Evolutionary conservation across 2,329 filamentous ascomycete genomes (phyloP).

Genomic region (Cryoendolithus antarcticus): DNA sequence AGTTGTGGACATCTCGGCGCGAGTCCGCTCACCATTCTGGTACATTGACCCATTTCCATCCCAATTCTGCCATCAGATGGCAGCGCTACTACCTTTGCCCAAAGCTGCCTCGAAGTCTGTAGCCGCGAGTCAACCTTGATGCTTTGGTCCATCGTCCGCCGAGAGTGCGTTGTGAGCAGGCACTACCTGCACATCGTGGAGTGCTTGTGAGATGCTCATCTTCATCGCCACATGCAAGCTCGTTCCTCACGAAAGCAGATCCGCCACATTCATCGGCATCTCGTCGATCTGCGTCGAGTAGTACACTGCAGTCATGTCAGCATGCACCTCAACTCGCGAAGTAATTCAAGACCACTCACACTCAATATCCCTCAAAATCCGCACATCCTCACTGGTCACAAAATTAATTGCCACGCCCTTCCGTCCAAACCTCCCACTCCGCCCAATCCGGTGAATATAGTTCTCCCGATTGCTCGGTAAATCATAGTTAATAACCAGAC

Average conservation of each 20-base stretch:
- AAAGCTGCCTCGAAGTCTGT: too few relatives aligned
- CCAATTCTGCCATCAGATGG: too few relatives aligned
- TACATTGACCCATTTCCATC: too few relatives aligned
- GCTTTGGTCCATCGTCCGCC: too few relatives aligned
- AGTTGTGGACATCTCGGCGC: too few relatives aligned
- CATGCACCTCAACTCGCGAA: too few relatives aligned
- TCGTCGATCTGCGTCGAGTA: conserved; percentile 96
- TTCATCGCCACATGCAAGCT: not conserved
- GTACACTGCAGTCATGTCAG: conserved; percentile 48
- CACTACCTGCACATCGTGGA: too few relatives aligned
- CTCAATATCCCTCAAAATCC: conserved; percentile 98
- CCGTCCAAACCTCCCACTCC: conserved; percentile 98
- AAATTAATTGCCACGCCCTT: conserved; percentile 99
- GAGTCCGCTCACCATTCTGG: too few relatives aligned
- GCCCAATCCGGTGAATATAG: conserved; percentile 99
- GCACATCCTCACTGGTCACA: conserved; percentile 95
- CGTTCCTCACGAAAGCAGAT: conserved; percentile 22
- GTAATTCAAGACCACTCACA: conserved; percentile 32
- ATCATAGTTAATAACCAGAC: conserved; percentile 99
- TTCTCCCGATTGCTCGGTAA: conserved; percentile 98
- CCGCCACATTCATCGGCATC: conserved; percentile 79
- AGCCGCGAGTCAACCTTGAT: too few relatives aligned
- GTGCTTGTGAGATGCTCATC: too few relatives aligned
- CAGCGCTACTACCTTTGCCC: too few relatives aligned
- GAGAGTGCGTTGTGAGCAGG: too few relatives aligned